phyloP scores from a whole-genome alignment of 139 green algal species.

The Protoeuglena noctilucae region DNA sequence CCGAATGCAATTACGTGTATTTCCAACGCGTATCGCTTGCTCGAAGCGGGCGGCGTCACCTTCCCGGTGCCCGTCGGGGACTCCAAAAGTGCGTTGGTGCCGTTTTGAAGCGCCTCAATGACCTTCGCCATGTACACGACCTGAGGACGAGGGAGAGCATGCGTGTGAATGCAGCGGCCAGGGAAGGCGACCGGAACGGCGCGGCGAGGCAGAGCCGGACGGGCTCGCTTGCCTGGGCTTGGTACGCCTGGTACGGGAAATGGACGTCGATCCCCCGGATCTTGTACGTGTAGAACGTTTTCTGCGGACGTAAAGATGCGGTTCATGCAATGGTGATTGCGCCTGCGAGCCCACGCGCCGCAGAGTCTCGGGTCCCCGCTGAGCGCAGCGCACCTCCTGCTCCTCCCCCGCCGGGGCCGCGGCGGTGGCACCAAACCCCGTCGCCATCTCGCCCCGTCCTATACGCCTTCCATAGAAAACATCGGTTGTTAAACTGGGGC shows the following conservation, averaged over 20 bases:
- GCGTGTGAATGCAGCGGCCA: background rate
- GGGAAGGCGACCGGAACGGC: conserved; percentile 47
- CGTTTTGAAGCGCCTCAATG: conserved; percentile 68
- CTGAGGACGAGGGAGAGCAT: conserved; percentile 18
- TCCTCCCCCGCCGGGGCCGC: too few relatives aligned
- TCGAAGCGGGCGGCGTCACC: background rate
- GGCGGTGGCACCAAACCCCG: too few relatives aligned
- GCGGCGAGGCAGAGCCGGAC: background rate
- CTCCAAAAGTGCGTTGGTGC: conserved; percentile 76
- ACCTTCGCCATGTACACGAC: conserved; percentile 76
- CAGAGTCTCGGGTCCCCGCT: too few relatives aligned
- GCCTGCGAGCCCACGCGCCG: too few relatives aligned
- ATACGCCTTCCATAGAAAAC: too few relatives aligned
- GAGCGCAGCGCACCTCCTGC: too few relatives aligned
- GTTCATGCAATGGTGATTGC: too few relatives aligned
- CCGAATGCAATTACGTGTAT: background rate
- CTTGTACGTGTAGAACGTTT: background rate
- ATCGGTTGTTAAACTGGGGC: too few relatives aligned
- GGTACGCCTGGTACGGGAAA: conserved; percentile 18
- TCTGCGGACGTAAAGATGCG: too few relatives aligned
- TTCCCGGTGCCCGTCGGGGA: conserved; percentile 55
- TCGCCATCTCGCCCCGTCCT: too few relatives aligned
- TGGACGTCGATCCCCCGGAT: conserved; percentile 19
- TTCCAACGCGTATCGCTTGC: background rate
- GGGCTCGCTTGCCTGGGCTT: conserved; percentile 6